These are phyloP conservation scores for Macrolepiota dolichaula DNA, from an alignment of 768 basidiomycete genomes.

Conservation along the genomic window DNA sequence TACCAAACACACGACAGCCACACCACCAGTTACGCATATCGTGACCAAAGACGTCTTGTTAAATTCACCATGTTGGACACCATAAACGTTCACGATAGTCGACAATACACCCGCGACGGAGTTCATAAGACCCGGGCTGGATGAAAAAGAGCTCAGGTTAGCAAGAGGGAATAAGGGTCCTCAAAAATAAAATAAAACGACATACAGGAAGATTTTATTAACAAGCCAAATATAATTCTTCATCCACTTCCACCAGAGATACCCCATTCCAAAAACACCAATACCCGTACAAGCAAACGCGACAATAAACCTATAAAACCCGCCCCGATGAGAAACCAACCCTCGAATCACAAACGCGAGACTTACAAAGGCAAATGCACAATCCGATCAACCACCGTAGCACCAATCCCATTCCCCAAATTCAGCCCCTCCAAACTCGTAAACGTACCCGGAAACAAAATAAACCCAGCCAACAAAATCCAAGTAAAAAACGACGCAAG, in stretches of 20 bases:
- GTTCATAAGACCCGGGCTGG: slow-evolving; percentile 55
- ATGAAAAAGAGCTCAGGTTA: neutral
- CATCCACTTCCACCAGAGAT: slow-evolving; percentile 59
- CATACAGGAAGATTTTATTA: slow-evolving; percentile 56
- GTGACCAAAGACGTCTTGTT: slow-evolving; percentile 41
- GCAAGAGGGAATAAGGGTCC: slow-evolving; percentile 1
- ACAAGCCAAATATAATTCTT: slow-evolving; percentile 57
- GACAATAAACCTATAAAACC: slow-evolving; percentile 47
- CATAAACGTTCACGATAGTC: slow-evolving; percentile 48
- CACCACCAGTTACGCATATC: slow-evolving; percentile 40
- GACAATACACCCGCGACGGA: slow-evolving; percentile 55
- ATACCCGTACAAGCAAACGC: slow-evolving; percentile 55
- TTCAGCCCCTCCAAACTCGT: slow-evolving; percentile 37
- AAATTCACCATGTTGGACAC: slow-evolving; percentile 43
- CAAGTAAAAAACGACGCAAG: slow-evolving; percentile 59
- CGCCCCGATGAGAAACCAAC: too few relatives aligned
- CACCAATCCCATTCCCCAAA: slow-evolving; percentile 25
- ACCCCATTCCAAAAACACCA: slow-evolving; percentile 51
- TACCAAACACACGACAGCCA: slow-evolving; percentile 38
- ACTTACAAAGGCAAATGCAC: slow-evolving; percentile 45
- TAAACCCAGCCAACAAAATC: slow-evolving; percentile 60
- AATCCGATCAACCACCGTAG: slow-evolving; percentile 31
- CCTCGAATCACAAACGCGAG: neutral
- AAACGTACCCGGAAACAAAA: slow-evolving; percentile 63
- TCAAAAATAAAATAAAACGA: neutral